Evolutionary conservation across 1,139 yeast species (phyloP), one percentile per base, ranked within the genome.

Genomic region (Nematodospora anomalae): DNA sequence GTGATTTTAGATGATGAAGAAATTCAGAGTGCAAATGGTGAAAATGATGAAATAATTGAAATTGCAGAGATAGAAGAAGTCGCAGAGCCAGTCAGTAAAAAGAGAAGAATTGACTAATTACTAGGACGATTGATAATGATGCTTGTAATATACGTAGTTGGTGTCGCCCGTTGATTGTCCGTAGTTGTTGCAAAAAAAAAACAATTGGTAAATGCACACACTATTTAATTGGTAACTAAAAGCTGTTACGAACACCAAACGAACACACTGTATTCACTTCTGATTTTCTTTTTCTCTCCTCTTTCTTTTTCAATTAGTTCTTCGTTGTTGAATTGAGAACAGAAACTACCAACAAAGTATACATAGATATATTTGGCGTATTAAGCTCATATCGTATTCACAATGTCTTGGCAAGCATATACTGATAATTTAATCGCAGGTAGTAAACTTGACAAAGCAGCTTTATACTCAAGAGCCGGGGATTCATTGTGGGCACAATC

Each of bases 401-500:
- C 21, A 32, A 62, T 70, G 73, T 63, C 71, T 43, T 64, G 71
- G 69, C 66, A 71, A 82, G 97, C 96, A 44, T 92, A 92, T 74
- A 89, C 97, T 43, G 97, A 92, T 62, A 89, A 89, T 66, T 79
- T 92, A 52, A 70, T 84, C 51, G 84, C 82, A 39, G 83, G 96
- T 40, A 88, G 88, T 48, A 87, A 86, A 62, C 74, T 92, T 51
- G 97, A 90, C 68, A 80, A 81, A 63, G 96, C 97, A 25, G 94
- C 95, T 35, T 80, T 92, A 52, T 89, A 85, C 67, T 90, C 97
- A 11, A 81, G 85, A 50, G 96, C 95, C 9, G 98, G 98, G 30
- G 96, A 90, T 61, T 78, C 96, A 24, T 78, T 82, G 41, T 92
- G 98, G 98, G 97, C 98, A 16, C 79, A 83, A 53, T 74, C 95